Percentiles rank a stretch among this genome's conserved stretches.
Evolutionary conservation across 176 grass and related monocot genomes (phyloP).

Genomic region (Raddia guianensis): DNA sequence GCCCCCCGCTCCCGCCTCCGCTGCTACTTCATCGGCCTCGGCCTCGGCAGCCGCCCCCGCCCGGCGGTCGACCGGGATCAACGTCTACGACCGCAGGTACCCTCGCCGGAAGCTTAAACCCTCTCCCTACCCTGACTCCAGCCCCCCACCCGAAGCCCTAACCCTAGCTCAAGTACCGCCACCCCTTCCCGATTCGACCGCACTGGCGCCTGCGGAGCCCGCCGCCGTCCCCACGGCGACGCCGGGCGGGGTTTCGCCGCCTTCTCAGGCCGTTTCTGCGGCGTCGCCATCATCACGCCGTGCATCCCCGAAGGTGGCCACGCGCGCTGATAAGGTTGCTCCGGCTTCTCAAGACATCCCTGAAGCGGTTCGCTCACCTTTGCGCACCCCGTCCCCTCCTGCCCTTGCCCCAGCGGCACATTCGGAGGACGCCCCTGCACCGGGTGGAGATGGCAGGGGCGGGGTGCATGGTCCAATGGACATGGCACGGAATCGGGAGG

Average conservation of each 20-base stretch:
- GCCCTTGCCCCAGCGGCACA: background rate
- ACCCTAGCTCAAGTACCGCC: conserved; percentile 12
- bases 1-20: too few species aligned
- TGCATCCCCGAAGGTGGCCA: too few species aligned
- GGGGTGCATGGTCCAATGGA: too few species aligned
- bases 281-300: too few species aligned
- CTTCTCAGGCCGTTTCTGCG: too few species aligned
- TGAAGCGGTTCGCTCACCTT: too few species aligned
- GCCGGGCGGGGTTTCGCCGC: too few species aligned
- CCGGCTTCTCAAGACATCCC: too few species aligned
- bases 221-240: background rate
- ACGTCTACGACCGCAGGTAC: conserved; percentile 80
- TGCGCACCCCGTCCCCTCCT: background rate
- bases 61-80: conserved; percentile 62
- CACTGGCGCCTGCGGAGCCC: background rate
- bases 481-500: conserved; percentile 42
- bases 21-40: background rate
- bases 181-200: too few species aligned
- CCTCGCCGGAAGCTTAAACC: conserved; percentile 60
- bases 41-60: conserved; percentile 2
- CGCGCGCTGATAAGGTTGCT: too few species aligned
- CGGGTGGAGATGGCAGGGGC: conserved; percentile 16
- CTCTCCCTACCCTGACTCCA: conserved; percentile 18
- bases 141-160: conserved; percentile 29
- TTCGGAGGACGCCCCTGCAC: background rate